Conservation (phyloP, 139 green algal genomes). For the Klebsormidium nitens region DNA sequence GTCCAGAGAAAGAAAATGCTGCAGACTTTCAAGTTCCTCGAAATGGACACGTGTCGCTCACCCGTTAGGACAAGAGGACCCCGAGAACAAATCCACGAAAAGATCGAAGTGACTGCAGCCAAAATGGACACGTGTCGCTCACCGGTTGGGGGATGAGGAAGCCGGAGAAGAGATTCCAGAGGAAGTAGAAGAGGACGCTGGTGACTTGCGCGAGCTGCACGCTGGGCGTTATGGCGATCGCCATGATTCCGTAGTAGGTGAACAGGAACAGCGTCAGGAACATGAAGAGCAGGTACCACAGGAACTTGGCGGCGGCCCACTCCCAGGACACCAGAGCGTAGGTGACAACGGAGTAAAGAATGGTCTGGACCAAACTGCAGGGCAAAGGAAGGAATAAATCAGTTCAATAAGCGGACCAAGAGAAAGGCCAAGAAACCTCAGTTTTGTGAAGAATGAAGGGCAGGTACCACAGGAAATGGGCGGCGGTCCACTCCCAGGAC, state of each 20-base stretch:
- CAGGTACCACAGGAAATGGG: no score
- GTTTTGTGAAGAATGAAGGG: no score
- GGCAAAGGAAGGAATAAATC: no score
- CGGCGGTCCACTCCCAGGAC: constrained; percentile 28
- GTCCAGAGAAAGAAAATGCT: not conserved
- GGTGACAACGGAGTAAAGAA: constrained; percentile 20
- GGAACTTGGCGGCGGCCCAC: constrained; percentile 14
- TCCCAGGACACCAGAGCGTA: no score
- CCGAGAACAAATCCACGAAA: not conserved
- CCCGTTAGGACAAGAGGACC: not conserved
- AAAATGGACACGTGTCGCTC: not conserved
- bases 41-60: not conserved
- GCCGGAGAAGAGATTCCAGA: constrained; percentile 27
- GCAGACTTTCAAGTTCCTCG: no score
- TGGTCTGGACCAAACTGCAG: no score
- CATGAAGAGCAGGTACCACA: constrained; percentile 2
- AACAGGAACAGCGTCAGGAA: constrained; percentile 16
- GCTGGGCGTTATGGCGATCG: constrained; percentile 7
- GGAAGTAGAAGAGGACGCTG: not conserved
- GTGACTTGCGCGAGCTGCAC: not conserved
- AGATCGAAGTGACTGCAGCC: not conserved
- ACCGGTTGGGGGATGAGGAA: constrained; percentile 24
- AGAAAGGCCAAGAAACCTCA: no score
- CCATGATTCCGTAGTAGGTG: constrained; percentile 12
- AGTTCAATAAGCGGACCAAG: no score